Conservation (phyloP, 2,329 filamentous ascomycete species). For the Aspergillus ochraceoroseus region DNA sequence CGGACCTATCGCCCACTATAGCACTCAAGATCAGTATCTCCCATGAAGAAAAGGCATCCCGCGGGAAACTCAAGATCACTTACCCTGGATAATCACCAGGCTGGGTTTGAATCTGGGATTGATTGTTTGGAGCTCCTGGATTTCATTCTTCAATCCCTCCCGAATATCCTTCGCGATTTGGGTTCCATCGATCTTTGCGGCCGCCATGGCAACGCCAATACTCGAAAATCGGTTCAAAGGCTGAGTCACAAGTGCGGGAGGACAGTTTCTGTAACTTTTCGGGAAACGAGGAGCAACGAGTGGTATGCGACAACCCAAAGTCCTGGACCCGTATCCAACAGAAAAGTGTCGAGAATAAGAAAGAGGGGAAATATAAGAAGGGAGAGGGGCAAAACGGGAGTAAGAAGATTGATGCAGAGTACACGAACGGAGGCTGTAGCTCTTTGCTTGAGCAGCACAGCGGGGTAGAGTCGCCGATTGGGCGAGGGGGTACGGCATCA, state of each 20-base stretch:
- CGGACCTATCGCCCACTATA: slow-evolving; percentile 81
- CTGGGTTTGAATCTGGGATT: slow-evolving; percentile 86
- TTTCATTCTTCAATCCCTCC: slow-evolving; percentile 72
- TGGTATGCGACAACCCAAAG: slow-evolving; percentile 18
- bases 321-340: slow-evolving; percentile 17
- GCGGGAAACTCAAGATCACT: slow-evolving; percentile 22
- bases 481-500: slow-evolving; percentile 30
- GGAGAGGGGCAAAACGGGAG: slow-evolving; percentile 14
- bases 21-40: slow-evolving; percentile 10
- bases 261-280: slow-evolving; percentile 19
- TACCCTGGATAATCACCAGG: slow-evolving; percentile 92
- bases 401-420: slow-evolving; percentile 16
- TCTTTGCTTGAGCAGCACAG: slow-evolving; percentile 20
- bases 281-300: slow-evolving; percentile 16
- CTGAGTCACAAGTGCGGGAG: slow-evolving; percentile 16
- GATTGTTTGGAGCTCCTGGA: slow-evolving; percentile 70
- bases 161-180: slow-evolving; percentile 90
- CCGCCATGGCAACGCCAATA: slow-evolving; percentile 66
- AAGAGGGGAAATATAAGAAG: slow-evolving; percentile 12
- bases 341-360: slow-evolving; percentile 14
- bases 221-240: slow-evolving; percentile 44
- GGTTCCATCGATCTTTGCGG: slow-evolving; percentile 89
- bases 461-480: slow-evolving; percentile 25
- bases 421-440: slow-evolving; percentile 16
- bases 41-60: neutral